Evolutionary conservation across 148 eudicot genomes (phyloP).

Genomic region (Diospyros lotus): DNA sequence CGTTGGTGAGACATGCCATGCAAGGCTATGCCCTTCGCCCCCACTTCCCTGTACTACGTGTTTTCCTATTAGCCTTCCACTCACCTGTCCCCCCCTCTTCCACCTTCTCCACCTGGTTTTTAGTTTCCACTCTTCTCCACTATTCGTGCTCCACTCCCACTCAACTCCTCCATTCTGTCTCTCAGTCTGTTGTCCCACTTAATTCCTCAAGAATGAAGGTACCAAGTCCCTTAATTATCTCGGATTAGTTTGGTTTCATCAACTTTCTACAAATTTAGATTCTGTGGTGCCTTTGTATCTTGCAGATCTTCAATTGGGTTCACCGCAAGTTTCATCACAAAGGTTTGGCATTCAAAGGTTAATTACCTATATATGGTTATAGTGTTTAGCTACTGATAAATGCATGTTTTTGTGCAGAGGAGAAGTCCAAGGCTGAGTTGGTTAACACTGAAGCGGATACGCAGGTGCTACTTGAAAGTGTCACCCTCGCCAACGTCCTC

Average conservation of each 20-base stretch:
- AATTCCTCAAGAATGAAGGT: constrained; percentile 13
- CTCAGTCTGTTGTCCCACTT: neutral
- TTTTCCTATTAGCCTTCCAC: constrained; percentile 5
- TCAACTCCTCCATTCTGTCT: neutral
- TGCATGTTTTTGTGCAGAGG: neutral
- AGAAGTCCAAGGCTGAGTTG: neutral
- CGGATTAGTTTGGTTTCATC: no score
- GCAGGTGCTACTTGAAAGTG: constrained; percentile 20
- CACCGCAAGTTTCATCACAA: constrained; percentile 44
- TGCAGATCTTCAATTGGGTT: constrained; percentile 64
- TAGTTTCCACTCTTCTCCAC: neutral
- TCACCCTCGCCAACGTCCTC: constrained; percentile 19
- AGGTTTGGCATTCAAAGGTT: constrained; percentile 12
- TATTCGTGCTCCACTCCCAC: neutral
- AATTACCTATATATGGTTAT: neutral
- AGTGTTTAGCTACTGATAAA: neutral
- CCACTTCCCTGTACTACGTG: neutral
- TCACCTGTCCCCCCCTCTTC: neutral
- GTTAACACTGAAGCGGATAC: neutral
- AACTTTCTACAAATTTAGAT: no score
- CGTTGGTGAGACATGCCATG: neutral
- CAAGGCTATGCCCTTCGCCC: neutral
- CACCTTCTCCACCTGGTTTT: neutral
- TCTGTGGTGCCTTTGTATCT: no score
- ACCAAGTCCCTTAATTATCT: neutral